Conservation (phyloP, 805 yeast genomes). For the Candida sakaeoensis region DNA sequence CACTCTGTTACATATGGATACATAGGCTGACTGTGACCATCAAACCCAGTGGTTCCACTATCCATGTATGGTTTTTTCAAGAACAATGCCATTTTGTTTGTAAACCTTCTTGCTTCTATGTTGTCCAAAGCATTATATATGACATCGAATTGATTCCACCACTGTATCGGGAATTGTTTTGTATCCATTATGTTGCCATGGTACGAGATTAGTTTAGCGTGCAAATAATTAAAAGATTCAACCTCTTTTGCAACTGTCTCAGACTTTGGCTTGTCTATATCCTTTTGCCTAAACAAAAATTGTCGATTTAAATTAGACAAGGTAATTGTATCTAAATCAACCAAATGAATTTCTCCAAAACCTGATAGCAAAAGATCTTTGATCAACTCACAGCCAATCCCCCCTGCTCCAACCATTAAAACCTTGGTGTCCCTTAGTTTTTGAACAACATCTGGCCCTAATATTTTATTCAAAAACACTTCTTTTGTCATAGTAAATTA, state of each 20-base stretch:
- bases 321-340: conserved; percentile 95
- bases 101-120: conserved; percentile 86
- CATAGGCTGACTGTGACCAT: conserved; percentile 93
- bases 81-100: conserved; percentile 77
- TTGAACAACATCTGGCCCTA: conserved; percentile 34
- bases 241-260: conserved; percentile 84
- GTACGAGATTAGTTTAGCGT: conserved; percentile 66
- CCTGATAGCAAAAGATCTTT: conserved; percentile 78
- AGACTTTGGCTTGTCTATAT: conserved; percentile 85
- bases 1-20: conserved; percentile 82
- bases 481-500: conserved; percentile 31
- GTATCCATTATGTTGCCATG: conserved; percentile 87
- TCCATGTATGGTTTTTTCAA: conserved; percentile 78
- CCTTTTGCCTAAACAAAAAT: conserved; percentile 83
- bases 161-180: conserved; percentile 60
- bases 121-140: conserved; percentile 94
- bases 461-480: conserved; percentile 40
- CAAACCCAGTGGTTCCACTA: conserved; percentile 91
- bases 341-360: conserved; percentile 82
- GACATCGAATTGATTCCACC: conserved; percentile 71
- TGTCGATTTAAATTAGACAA: conserved; percentile 90
- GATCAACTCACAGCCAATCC: conserved; percentile 89
- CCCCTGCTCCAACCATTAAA: conserved; percentile 91
- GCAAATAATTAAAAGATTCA: conserved; percentile 56
- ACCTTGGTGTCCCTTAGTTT: conserved; percentile 47